Evolutionary conservation across 2,329 filamentous ascomycete species (phyloP).

Genomic region (Sporothrix euskadiensis): DNA sequence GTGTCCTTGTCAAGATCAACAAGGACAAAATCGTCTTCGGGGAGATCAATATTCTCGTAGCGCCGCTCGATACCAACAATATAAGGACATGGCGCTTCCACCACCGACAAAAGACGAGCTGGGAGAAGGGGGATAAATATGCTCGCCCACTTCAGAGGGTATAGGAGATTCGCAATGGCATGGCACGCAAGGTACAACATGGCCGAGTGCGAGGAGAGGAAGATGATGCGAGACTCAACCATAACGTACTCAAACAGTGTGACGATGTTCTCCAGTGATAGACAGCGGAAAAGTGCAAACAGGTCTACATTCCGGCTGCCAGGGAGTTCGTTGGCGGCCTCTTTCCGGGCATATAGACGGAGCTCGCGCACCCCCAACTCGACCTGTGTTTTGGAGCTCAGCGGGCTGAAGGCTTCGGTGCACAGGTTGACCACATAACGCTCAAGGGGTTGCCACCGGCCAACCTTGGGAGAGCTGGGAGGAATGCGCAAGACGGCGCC

Average conservation of each 20-base stretch:
- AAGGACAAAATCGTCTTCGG: conserved; percentile 92
- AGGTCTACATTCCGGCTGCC: conserved; percentile 89
- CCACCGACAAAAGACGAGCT: conserved; percentile 79
- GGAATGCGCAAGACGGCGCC: conserved; percentile 80
- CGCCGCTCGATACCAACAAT: conserved; percentile 94
- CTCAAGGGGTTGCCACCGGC: conserved; percentile 94
- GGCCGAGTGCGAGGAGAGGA: conserved; percentile 90
- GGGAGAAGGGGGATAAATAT: conserved; percentile 93
- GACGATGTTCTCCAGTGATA: conserved; percentile 90
- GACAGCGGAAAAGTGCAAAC: conserved; percentile 84
- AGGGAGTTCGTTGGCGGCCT: conserved; percentile 88
- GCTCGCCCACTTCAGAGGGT: conserved; percentile 88
- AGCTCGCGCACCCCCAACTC: conserved; percentile 88
- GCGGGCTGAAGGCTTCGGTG: conserved; percentile 87
- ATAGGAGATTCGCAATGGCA: conserved; percentile 81
- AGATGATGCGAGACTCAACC: conserved; percentile 90
- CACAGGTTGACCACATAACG: conserved; percentile 96
- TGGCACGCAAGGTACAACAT: conserved; percentile 94
- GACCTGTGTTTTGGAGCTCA: conserved; percentile 92
- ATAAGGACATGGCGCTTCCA: conserved; percentile 94
- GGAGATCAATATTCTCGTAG: conserved; percentile 82
- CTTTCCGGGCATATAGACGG: conserved; percentile 75
- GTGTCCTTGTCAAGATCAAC: conserved; percentile 91
- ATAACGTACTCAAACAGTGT: conserved; percentile 91
- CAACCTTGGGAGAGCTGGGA: conserved; percentile 83